These are phyloP conservation scores for Picea sitchensis DNA, from an alignment of 75 land plant genomes.

Conservation along the genomic window DNA sequence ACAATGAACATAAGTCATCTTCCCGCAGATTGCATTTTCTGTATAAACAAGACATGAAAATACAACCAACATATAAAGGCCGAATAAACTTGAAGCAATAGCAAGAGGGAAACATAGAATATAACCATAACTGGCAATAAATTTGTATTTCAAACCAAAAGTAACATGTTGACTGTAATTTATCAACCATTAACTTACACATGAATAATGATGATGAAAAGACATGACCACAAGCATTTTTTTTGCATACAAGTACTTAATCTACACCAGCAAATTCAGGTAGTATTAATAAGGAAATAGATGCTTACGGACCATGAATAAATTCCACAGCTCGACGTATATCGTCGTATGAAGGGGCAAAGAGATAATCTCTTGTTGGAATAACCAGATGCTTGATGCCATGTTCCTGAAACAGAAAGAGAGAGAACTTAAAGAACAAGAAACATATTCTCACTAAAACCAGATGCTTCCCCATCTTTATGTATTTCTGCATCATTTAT, in stretches of 20 bases:
- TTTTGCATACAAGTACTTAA: conserved; percentile 1
- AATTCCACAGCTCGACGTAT: conserved; percentile 84
- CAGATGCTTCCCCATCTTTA: too few relatives aligned
- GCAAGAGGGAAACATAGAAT: background rate
- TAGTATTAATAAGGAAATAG: background rate
- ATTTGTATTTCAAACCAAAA: background rate
- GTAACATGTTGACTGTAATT: background rate
- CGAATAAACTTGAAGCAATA: background rate
- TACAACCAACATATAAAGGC: background rate
- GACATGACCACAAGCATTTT: background rate
- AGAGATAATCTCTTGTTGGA: conserved; percentile 93
- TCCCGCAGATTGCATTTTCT: conserved; percentile 64
- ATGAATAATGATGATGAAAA: background rate
- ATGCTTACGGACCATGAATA: conserved; percentile 64
- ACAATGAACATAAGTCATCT: conserved; percentile 91
- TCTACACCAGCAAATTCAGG: background rate
- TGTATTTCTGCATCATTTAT: too few relatives aligned
- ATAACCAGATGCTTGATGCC: conserved; percentile 82
- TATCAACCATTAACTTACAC: background rate
- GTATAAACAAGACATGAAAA: conserved; percentile 9
- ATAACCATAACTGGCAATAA: background rate
- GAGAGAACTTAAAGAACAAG: background rate
- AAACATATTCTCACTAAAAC: background rate
- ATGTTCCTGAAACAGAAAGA: conserved; percentile 52
- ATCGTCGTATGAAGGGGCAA: conserved; percentile 81